Conservation (phyloP, 148 eudicot species). For the Rhododendron ovatum region DNA sequence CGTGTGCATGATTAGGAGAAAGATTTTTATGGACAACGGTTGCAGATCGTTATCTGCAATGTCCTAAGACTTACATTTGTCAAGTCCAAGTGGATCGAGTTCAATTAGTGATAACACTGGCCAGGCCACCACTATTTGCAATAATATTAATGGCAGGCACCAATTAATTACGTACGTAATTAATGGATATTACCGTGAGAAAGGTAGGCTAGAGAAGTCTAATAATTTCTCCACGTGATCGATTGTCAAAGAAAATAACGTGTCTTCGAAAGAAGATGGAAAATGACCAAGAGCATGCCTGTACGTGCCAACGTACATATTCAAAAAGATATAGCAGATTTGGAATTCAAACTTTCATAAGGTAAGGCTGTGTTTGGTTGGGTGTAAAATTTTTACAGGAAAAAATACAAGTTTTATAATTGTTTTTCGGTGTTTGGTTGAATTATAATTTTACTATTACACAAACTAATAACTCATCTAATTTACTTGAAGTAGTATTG, state of each 20-base stretch:
- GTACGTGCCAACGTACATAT: no score
- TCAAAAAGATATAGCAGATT: background rate
- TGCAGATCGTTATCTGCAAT: background rate
- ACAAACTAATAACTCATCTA: no score
- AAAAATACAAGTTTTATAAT: no score
- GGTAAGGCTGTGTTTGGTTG: background rate
- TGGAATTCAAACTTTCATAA: background rate
- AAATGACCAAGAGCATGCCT: background rate
- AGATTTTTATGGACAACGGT: no score
- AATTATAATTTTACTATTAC: no score
- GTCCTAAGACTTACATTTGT: background rate
- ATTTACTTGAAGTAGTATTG: no score
- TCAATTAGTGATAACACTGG: background rate
- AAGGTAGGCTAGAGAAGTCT: background rate
- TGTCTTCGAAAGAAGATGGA: background rate
- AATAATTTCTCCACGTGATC: background rate
- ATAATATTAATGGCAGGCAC: background rate
- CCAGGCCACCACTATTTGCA: background rate
- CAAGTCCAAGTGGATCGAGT: background rate
- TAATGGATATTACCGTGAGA: background rate
- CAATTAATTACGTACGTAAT: background rate
- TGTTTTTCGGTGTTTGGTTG: no score
- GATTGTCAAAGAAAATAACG: background rate
- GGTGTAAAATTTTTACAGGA: no score
- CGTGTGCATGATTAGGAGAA: no score